Conservation (phyloP, 331 rosid genomes). For the Malus hybrid region DNA sequence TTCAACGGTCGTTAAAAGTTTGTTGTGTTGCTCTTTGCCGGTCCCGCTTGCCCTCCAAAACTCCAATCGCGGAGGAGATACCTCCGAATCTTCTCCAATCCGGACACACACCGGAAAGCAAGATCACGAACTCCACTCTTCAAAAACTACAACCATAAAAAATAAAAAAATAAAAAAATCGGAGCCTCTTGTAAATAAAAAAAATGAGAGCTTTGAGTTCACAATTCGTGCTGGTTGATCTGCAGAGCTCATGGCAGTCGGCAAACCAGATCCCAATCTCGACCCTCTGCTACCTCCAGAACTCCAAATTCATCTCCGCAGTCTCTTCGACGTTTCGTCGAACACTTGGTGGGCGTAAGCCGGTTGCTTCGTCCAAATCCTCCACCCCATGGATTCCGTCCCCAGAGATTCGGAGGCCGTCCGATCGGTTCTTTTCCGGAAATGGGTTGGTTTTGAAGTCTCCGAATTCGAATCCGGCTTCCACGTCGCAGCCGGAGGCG, state of each 20-base stretch:
- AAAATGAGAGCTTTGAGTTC: conserved; percentile 72
- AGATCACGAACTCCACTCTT: background rate
- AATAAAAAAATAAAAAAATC: too few species aligned
- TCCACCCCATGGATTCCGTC: conserved; percentile 29
- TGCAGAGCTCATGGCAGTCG: conserved; percentile 47
- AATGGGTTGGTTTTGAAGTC: conserved; percentile 30
- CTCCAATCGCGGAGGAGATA: conserved; percentile 42
- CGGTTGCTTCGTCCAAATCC: conserved; percentile 34
- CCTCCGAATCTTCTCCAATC: conserved; percentile 64
- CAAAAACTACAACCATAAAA: background rate
- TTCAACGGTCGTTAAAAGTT: conserved; percentile 2
- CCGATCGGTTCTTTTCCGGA: conserved; percentile 57
- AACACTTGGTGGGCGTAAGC: conserved; percentile 26
- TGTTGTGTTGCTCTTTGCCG: background rate
- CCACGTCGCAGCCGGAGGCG: conserved; percentile 35
- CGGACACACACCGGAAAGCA: background rate
- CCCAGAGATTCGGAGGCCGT: conserved; percentile 72
- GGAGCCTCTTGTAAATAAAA: background rate
- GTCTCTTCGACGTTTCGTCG: conserved; percentile 51
- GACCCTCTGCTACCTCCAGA: conserved; percentile 27
- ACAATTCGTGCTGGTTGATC: conserved; percentile 61
- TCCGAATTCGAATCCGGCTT: conserved; percentile 13
- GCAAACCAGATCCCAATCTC: conserved; percentile 45
- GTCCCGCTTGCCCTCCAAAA: conserved; percentile 40
- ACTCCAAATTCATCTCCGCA: conserved; percentile 27